Evolutionary conservation across 805 yeast species (phyloP).

Genomic region (Tetrapisispora phaffii): DNA sequence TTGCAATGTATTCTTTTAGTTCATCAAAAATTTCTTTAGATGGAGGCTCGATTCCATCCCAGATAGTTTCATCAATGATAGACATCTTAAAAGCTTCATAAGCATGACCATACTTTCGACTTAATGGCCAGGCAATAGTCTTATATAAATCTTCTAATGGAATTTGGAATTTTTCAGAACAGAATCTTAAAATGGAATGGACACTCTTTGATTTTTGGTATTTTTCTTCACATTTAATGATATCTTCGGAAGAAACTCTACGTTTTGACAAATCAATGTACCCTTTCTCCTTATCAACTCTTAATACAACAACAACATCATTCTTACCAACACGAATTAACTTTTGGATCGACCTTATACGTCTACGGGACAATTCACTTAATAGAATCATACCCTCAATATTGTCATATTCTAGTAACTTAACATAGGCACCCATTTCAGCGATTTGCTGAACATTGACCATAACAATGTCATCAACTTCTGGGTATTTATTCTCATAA

Average conservation of each 20-base stretch:
- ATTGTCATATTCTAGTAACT: conserved; percentile 90
- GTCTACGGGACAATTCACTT: conserved; percentile 94
- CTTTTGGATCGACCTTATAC: conserved; percentile 95
- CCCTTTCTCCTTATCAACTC: conserved; percentile 98
- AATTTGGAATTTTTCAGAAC: conserved; percentile 91
- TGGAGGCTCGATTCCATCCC: conserved; percentile 69
- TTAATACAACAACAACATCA: conserved; percentile 93
- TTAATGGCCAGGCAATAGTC: conserved; percentile 94
- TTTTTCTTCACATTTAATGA: conserved; percentile 93
- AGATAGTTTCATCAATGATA: conserved; percentile 78
- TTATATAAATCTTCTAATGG: conserved; percentile 79
- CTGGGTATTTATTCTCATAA: conserved; percentile 97
- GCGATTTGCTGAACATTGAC: conserved; percentile 97
- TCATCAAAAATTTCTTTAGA: conserved; percentile 69
- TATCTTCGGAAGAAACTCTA: conserved; percentile 96
- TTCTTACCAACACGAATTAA: conserved; percentile 96
- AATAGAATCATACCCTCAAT: conserved; percentile 97
- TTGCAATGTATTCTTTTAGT: conserved; percentile 74
- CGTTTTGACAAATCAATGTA: conserved; percentile 96
- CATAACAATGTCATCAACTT: conserved; percentile 97
- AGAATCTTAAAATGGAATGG: conserved; percentile 95
- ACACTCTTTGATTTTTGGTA: conserved; percentile 95
- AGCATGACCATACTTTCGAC: conserved; percentile 91
- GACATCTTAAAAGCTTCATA: conserved; percentile 95
- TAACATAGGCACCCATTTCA: conserved; percentile 98